phyloP scores from a whole-genome alignment of 2,329 filamentous ascomycete genomes.

The Ceratocystis variospora region DNA sequence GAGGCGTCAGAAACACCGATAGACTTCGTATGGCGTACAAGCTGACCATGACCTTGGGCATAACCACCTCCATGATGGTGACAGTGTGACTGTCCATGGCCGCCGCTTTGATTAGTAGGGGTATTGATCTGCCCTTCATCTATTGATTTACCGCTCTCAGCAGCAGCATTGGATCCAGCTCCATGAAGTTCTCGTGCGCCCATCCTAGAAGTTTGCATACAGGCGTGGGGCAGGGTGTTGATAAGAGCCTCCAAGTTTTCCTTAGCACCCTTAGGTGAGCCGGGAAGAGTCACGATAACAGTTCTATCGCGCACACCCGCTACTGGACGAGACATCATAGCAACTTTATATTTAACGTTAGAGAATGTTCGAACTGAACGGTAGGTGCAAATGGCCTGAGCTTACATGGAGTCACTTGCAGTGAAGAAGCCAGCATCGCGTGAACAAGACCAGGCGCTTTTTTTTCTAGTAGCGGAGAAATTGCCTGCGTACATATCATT shows the following conservation, averaged over 20 bases:
- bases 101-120: conserved; percentile 43
- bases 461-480: conserved; percentile 66
- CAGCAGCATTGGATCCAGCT: conserved; percentile 41
- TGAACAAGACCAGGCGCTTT: conserved; percentile 87
- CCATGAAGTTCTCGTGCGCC: conserved; percentile 68
- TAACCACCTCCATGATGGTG: conserved; percentile 46
- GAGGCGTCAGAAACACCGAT: conserved; percentile 40
- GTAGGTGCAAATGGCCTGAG: conserved; percentile 18
- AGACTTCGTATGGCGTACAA: conserved; percentile 59
- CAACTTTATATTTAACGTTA: conserved; percentile 44
- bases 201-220: conserved; percentile 68
- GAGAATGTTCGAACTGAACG: conserved; percentile 17
- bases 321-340: conserved; percentile 89
- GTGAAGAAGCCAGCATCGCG: conserved; percentile 76
- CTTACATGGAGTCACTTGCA: conserved; percentile 80
- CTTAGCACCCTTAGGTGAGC: conserved; percentile 85
- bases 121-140: conserved; percentile 39
- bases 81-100: conserved; percentile 31
- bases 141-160: conserved; percentile 58
- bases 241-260: conserved; percentile 85
- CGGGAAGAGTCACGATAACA: conserved; percentile 77
- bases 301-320: conserved; percentile 74
- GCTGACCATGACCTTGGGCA: conserved; percentile 47
- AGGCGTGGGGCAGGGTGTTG: conserved; percentile 90
- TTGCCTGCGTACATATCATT: conserved; percentile 40